These are phyloP conservation scores for Colletotrichum zoysiae DNA, from an alignment of 2,329 filamentous ascomycete genomes.

Conservation along the genomic window DNA sequence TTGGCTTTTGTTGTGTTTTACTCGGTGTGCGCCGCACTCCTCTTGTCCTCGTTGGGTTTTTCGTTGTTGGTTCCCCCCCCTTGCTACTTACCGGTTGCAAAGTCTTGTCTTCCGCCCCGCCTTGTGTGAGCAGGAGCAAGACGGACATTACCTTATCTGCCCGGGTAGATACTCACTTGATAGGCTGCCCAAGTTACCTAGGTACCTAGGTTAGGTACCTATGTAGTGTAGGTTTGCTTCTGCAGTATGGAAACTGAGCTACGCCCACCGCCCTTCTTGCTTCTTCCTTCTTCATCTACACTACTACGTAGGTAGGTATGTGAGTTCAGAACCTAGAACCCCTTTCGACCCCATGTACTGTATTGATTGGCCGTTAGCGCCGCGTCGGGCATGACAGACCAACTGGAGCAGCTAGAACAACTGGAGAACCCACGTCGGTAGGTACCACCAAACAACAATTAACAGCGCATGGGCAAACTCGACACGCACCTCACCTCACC, in stretches of 20 bases:
- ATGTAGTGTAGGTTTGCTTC: conserved; percentile 25
- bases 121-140: conserved; percentile 13
- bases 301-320: too few species aligned
- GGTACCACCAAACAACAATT: background rate
- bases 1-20: background rate
- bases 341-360: conserved; percentile 1
- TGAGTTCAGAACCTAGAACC: background rate
- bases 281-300: conserved; percentile 15
- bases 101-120: background rate
- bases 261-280: conserved; percentile 40
- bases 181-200: conserved; percentile 5
- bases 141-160: background rate
- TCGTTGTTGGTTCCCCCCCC: background rate
- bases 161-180: background rate
- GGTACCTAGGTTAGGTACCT: too few species aligned
- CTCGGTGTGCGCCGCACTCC: background rate
- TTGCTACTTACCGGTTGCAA: background rate
- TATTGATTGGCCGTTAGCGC: background rate
- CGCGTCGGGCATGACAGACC: background rate
- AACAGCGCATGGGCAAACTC: conserved; percentile 7
- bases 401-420: conserved; percentile 18
- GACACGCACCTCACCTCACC: conserved; percentile 7
- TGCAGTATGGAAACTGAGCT: conserved; percentile 28
- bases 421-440: conserved; percentile 18
- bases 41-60: conserved; percentile 3